Evolutionary conservation across 257 asterid species (phyloP).

Genomic region (Solanum appendiculatum): DNA sequence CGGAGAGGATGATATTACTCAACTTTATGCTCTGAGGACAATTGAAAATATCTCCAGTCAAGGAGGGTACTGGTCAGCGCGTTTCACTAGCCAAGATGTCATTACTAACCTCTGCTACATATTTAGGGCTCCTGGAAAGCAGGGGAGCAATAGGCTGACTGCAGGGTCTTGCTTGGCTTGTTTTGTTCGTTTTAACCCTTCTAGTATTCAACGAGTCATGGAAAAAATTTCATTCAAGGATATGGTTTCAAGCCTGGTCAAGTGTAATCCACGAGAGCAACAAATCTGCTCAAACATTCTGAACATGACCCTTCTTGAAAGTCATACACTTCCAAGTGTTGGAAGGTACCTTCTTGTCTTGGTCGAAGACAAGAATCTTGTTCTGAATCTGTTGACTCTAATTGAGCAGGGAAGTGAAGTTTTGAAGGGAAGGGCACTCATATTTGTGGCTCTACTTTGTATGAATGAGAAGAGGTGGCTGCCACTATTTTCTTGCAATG

Average conservation of each 20-base stretch:
- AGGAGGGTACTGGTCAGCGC: constrained; percentile 95
- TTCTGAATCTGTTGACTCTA: constrained; percentile 57
- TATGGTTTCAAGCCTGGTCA: constrained; percentile 53
- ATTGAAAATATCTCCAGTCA: constrained; percentile 90
- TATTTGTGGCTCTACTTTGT: constrained; percentile 84
- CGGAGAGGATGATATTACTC: constrained; percentile 95
- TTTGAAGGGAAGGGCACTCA: too few relatives aligned
- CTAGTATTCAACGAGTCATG: constrained; percentile 58
- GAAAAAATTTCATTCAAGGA: constrained; percentile 85
- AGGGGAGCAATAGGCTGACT: constrained; percentile 77
- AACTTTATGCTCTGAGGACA: constrained; percentile 88
- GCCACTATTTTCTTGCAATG: constrained; percentile 67
- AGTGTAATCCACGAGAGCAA: constrained; percentile 93
- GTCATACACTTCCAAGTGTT: too few relatives aligned
- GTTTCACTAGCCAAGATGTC: constrained; percentile 88
- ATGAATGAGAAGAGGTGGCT: constrained; percentile 78
- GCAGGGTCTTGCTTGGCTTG: constrained; percentile 97
- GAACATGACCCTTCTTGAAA: constrained; percentile 60
- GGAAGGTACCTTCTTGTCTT: too few relatives aligned
- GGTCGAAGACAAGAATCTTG: too few relatives aligned
- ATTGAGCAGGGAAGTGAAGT: constrained; percentile 91
- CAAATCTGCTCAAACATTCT: constrained; percentile 88
- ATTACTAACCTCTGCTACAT: constrained; percentile 80
- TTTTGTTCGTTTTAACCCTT: constrained; percentile 65
- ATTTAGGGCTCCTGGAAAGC: constrained; percentile 86